Base-by-base conservation (phyloP, 805 yeast species). In the Tetrapisispora iriomotensis region DNA sequence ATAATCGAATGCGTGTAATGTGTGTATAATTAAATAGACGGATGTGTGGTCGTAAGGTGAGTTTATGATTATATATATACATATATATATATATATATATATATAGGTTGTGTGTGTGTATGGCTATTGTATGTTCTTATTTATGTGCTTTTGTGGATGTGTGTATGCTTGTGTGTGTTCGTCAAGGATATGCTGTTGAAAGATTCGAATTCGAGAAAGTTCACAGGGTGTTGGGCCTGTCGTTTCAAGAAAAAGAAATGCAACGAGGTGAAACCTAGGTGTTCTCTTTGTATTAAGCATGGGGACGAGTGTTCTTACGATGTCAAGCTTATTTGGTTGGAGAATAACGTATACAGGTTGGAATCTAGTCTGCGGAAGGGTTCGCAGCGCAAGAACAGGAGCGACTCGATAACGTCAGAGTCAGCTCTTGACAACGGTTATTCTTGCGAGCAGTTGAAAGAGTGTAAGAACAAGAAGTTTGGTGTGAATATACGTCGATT, bases 191-290 rank as follows among this genome's bases (percentile, higher is more conserved):
- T 23, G 34, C 7, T 28, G 22, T 12, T 29, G 8, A 29, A 29
- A 23, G 9, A 29, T 9, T 29, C 29, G 29, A 37, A 37, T 21
- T 42, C 44, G 9, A 51, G 64, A 42, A 54, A 56, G 1, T 59
- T 59, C 20, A 57, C 58, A 6, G 62, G 62, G 6, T 59, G 64
- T 40, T 59, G 64, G 64, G 56, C 60, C 6, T 59, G 64, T 32
- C 41, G 62, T 29, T 49, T 54, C 18, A 58, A 58, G 39, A 59
- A 59, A 36, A 46, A 58, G 15, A 51, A 54, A 35, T 59, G 64
- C 43, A 60, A 59, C 39, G 53, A 53, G 35, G 28, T 29, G 5
- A 55, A 46, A 41, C 61, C 61, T 2, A 27, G 42, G n/a, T 59
- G 62, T 33, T 46, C 60, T 1, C 30, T 50, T 14, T 59, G 64